Base-by-base conservation (phyloP, 345 rosid species). In the Excoecaria cochinchinensis region DNA sequence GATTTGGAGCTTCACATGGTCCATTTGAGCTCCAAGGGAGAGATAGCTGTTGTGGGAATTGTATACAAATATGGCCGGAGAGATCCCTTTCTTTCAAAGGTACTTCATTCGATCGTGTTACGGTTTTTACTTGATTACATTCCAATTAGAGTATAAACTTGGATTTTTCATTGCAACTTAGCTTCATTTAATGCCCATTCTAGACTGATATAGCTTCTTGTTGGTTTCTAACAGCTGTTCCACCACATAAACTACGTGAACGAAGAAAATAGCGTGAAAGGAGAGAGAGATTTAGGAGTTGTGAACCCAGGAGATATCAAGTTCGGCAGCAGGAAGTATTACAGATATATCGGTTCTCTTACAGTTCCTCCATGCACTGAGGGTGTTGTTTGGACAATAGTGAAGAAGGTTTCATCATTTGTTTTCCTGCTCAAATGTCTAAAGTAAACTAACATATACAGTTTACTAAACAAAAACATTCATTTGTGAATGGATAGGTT, bases 341-440 rank as follows among this genome's bases (percentile, higher is more conserved):
- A 85, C 77, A 84, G 95, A 83, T 91, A 91, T 75, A 51, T 85
- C 9, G 98, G 98, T 63, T 93, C 98, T 71, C 93, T 93, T 21
- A 91, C 97, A 1, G 19, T 69, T 76, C 98, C 97, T 83, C 97
- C 98, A 42, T 93, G 98, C 84, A 87, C 92, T 5, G 84, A 93
- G 75, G 84, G 87, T 77, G 90, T 93, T 47, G 21, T 79, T 21
- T 93, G 97, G 98, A 93, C 87, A 76, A 44, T 93, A 48, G 79
- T 86, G 24, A 77, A 68, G 50, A 85, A 91, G 90, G 97, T 90
- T 9, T 40, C 9, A 16, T 38, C 6, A 62, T 17, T 14, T 15
- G 13, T 62, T 6, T 59, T 53, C 57, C 5, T 59, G 17, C 58
- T 13, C 21, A 15, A 31, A 19, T 53, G n/a, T 53, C 19, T 53